Conservation (phyloP, 2,329 filamentous ascomycete genomes). For the Plenodomus lindquistii region DNA sequence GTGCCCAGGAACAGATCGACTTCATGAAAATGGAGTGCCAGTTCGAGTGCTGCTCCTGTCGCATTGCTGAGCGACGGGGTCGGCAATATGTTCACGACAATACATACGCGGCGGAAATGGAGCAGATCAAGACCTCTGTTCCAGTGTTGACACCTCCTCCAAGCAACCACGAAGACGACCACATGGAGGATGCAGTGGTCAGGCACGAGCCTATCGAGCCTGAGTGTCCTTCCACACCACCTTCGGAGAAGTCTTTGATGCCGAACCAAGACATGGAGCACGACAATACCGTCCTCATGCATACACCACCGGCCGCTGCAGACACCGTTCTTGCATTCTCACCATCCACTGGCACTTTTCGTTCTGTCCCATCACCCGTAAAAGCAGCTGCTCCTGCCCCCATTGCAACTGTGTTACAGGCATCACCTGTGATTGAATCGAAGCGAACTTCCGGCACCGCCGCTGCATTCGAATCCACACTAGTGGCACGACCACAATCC, state of each 20-base stretch:
- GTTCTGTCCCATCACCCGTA: constrained; percentile 34
- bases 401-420: constrained; percentile 14
- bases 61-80: constrained; percentile 44
- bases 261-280: constrained; percentile 1
- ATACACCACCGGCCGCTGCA: constrained; percentile 10
- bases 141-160: constrained; percentile 64
- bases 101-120: constrained; percentile 40
- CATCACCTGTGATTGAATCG: constrained; percentile 23
- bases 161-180: constrained; percentile 60
- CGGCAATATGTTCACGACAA: constrained; percentile 46
- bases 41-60: constrained; percentile 68
- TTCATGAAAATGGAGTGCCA: constrained; percentile 77
- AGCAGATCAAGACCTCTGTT: constrained; percentile 49
- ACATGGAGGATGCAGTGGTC: constrained; percentile 36
- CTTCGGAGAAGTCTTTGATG: constrained; percentile 11
- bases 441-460: constrained; percentile 20
- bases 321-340: constrained; percentile 40
- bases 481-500: constrained; percentile 8
- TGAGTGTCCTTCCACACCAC: constrained; percentile 26
- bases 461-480: constrained; percentile 13
- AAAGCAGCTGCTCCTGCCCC: constrained; percentile 20
- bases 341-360: constrained; percentile 46
- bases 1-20: constrained; percentile 72
- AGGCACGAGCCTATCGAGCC: constrained; percentile 24
- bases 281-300: constrained; percentile 14